Evolutionary conservation across 2,329 filamentous ascomycete species (phyloP).

Genomic region (Pseudogymnoascus sp.): DNA sequence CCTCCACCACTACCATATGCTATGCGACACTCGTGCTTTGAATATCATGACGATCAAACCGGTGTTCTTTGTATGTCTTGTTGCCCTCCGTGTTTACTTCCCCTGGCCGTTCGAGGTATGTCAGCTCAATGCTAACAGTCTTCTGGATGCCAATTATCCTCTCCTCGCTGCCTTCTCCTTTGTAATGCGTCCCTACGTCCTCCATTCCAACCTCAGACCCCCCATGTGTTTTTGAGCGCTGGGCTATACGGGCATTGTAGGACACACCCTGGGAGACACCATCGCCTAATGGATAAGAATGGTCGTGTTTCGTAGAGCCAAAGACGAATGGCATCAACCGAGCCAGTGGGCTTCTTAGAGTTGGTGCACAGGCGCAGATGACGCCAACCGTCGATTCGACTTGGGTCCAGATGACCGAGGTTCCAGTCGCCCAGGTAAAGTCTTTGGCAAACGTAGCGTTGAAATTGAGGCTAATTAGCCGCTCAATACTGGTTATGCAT

Average conservation of each 20-base stretch:
- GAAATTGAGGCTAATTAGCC: slow-evolving; percentile 18
- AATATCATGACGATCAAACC: slow-evolving; percentile 6
- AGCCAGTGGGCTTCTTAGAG: slow-evolving; percentile 15
- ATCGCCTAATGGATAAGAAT: slow-evolving; percentile 10
- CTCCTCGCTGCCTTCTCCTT: slow-evolving; percentile 15
- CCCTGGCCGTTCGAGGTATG: neutral
- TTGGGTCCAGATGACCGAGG: slow-evolving; percentile 19
- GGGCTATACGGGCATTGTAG: neutral
- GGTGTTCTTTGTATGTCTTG: neutral
- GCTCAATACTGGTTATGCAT: slow-evolving; percentile 16
- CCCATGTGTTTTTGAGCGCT: neutral
- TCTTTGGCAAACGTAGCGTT: slow-evolving; percentile 10
- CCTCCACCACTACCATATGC: neutral
- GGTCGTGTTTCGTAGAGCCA: neutral
- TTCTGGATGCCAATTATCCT: slow-evolving; percentile 18
- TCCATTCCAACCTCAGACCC: neutral
- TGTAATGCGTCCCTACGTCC: neutral
- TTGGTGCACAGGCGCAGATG: slow-evolving; percentile 18
- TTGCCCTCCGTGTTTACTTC: neutral
- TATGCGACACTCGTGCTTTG: neutral
- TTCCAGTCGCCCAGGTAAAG: slow-evolving; percentile 15
- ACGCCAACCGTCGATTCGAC: slow-evolving; percentile 18
- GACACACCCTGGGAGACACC: neutral
- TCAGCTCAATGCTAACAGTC: slow-evolving; percentile 12
- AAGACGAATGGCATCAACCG: slow-evolving; percentile 12